A percentile compares a stretch with the other conserved stretches of the same genome.
Conservation (phyloP, 306 rosid species). For the Pyrus pyrifolia region DNA sequence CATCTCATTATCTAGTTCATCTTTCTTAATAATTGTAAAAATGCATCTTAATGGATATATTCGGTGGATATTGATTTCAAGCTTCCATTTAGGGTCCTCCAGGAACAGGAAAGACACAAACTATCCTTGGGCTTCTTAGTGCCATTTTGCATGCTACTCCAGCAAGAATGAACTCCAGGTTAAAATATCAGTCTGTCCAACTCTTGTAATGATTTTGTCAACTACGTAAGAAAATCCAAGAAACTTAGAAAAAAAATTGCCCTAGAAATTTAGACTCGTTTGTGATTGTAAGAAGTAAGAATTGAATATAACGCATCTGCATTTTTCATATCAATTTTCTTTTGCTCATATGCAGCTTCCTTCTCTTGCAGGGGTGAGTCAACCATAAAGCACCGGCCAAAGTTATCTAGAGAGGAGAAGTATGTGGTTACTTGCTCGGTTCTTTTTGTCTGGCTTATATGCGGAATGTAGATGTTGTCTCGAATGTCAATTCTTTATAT, state of each 20-base stretch:
- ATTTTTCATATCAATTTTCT: conserved; percentile 1
- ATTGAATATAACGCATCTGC: not conserved
- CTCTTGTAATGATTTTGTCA: not conserved
- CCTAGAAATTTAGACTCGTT: not conserved
- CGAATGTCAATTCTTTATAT: not conserved
- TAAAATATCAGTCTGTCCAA: conserved; percentile 12
- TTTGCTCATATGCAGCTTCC: conserved; percentile 8
- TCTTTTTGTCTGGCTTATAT: not conserved
- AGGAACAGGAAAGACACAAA: conserved; percentile 96
- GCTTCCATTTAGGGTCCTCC: conserved; percentile 84
- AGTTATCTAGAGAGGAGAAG: conserved; percentile 56
- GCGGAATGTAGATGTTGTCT: not conserved
- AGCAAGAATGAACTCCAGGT: conserved; percentile 72
- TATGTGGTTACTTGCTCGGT: conserved; percentile 28
- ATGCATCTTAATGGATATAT: not conserved
- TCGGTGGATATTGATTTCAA: conserved; percentile 22
- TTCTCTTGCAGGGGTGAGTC: conserved; percentile 42
- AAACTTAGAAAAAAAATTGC: not conserved
- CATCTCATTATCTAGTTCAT: not conserved
- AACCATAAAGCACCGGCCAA: conserved; percentile 50
- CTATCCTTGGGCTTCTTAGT: conserved; percentile 90
- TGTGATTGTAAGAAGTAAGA: conserved; percentile 10
- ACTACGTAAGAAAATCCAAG: not conserved
- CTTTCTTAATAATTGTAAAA: not conserved
- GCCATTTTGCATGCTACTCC: conserved; percentile 93